Evolutionary conservation across 441 rosid genomes (phyloP).

Genomic region (Gossypium trilobum): DNA sequence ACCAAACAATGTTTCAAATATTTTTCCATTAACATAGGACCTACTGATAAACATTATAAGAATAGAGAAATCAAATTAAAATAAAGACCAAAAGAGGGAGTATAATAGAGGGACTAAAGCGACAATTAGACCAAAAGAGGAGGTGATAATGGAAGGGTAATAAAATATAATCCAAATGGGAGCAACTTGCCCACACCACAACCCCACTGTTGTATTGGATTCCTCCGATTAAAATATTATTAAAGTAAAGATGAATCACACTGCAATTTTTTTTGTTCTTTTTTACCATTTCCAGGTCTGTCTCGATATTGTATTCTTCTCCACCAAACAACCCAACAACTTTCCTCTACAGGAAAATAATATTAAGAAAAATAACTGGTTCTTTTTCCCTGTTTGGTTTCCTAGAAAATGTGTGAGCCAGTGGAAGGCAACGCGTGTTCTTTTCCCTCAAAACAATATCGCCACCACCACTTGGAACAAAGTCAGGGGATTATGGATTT

Average conservation of each 20-base stretch:
- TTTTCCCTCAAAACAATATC: constrained; percentile 6
- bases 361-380: constrained; percentile 2
- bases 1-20: too few species aligned
- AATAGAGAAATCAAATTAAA: too few species aligned
- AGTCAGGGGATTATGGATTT: constrained; percentile 28
- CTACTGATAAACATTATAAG: too few species aligned
- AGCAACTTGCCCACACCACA: constrained; percentile 7
- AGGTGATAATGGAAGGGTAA: constrained; percentile 10
- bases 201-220: constrained; percentile 26
- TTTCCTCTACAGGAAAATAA: background rate
- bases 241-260: constrained; percentile 23
- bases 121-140: too few species aligned
- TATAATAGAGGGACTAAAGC: too few species aligned
- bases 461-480: background rate
- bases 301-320: background rate
- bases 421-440: constrained; percentile 30
- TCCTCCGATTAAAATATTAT: background rate
- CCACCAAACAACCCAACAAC: too few species aligned
- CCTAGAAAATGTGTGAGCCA: constrained; percentile 46
- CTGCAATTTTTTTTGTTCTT: constrained; percentile 17
- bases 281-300: background rate
- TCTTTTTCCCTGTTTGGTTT: constrained; percentile 9
- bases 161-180: background rate
- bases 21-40: too few species aligned
- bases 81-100: too few species aligned